Base-by-base conservation (phyloP, 306 rosid genomes). In the Dryas drummondii region DNA sequence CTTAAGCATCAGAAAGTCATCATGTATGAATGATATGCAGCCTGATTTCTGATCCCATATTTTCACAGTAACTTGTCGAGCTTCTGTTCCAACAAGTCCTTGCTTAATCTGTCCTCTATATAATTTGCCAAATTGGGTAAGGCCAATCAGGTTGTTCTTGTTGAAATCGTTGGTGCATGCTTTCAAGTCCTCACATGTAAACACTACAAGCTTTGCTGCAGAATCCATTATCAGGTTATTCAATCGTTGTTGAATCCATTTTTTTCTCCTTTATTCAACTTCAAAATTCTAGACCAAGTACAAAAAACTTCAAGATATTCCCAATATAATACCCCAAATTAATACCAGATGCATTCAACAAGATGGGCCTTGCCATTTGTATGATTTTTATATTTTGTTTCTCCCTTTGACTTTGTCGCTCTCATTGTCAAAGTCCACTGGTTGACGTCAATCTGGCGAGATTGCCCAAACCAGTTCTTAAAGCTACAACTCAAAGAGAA, bases 41-140 rank as follows among this genome's bases (percentile, higher is more conserved):
- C 76, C 78, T 67, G 82, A 78, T 53, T 72, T 81, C 59, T 75
- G 73, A 66, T 89, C 89, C 83, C 84, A 86, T 48, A 83, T 78
- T 81, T 86, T 89, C 48, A 87, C 85, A 7, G 81, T 70, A 37
- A 84, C 85, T 64, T 74, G 75, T 76, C 70, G 78, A 79, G 58
- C 65, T 63, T 76, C 66, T 45, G 60, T 26, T 41, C 76, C 68
- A 12, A 9, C 41, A 27, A 16, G 19, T 5, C 81, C 65, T 47
- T 75, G 66, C 60, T 78, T 82, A 26, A 85, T 72, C 63, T 47
- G 69, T 16, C 84, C 91, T 76, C 90, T 85, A 76, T 78, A 91
- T 69, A 86, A 65, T 82, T 76, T 86, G 4, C 87, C 84, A 72
- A 84, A 83, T 41, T 87, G 86, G 16, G 88, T 82, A 14, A 58